These are phyloP conservation scores for Plasmodium yoelii DNA, from an alignment of 169 alveolate genomes.

Conservation along the genomic window DNA sequence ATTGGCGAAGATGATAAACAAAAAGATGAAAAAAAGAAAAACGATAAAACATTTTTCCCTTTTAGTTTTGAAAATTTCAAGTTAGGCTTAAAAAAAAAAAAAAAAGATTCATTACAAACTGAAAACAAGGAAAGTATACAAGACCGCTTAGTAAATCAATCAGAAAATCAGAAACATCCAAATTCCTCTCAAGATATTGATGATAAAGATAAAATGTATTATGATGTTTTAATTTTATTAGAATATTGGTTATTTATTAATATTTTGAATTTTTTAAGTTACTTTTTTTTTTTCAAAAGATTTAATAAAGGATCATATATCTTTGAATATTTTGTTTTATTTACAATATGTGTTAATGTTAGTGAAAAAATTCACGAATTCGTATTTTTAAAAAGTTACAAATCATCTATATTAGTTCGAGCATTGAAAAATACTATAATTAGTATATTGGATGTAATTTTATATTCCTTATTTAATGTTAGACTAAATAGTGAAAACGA, in stretches of 20 bases:
- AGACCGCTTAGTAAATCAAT: too few species aligned
- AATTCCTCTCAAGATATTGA: too few species aligned
- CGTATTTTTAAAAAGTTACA: constrained; percentile 46
- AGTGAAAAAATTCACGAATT: constrained; percentile 67
- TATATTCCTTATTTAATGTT: constrained; percentile 46
- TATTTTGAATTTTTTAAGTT: constrained; percentile 40
- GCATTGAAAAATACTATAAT: constrained; percentile 39
- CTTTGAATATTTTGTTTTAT: constrained; percentile 37
- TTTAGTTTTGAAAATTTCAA: constrained; percentile 17
- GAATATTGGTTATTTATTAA: constrained; percentile 68
- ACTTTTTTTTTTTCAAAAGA: constrained; percentile 15
- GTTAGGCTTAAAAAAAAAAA: constrained; percentile 17
- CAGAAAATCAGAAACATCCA: too few species aligned
- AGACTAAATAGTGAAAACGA: constrained; percentile 51
- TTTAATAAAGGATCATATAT: constrained; percentile 19
- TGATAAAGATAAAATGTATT: background rate
- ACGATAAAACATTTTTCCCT: constrained; percentile 4
- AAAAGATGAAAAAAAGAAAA: background rate
- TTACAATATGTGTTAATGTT: constrained; percentile 40
- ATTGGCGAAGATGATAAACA: background rate
- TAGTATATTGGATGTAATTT: constrained; percentile 33
- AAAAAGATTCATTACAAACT: background rate
- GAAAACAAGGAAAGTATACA: too few species aligned
- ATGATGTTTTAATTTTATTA: constrained; percentile 53
- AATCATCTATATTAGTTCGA: constrained; percentile 58